These are phyloP conservation scores for Aureobasidium sp. DNA, from an alignment of 2,329 filamentous ascomycete species.

Conservation along the genomic window DNA sequence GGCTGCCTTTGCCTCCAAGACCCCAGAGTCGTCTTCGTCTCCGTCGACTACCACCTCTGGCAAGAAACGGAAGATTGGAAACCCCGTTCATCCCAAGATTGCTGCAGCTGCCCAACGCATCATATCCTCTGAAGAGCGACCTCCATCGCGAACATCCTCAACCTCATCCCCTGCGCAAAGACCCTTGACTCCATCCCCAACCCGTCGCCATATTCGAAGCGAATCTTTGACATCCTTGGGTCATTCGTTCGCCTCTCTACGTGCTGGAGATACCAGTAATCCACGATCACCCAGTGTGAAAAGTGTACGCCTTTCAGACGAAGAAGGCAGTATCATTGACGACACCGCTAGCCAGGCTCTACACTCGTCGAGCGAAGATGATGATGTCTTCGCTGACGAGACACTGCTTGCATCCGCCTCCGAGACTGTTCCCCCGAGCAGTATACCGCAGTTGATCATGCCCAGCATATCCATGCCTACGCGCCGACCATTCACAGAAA, in stretches of 20 bases:
- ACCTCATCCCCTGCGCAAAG: slow-evolving; percentile 22
- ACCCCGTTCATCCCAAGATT: slow-evolving; percentile 31
- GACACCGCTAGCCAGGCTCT: slow-evolving; percentile 50
- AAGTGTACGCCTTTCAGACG: slow-evolving; percentile 52
- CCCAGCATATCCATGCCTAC: slow-evolving; percentile 88
- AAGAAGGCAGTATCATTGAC: slow-evolving; percentile 46
- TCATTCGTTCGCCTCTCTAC: slow-evolving; percentile 42
- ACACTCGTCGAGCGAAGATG: slow-evolving; percentile 46
- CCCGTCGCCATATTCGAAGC: slow-evolving; percentile 22
- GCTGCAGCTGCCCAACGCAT: slow-evolving; percentile 28
- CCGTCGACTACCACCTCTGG: slow-evolving; percentile 16
- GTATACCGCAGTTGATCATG: slow-evolving; percentile 82
- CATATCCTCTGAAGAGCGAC: slow-evolving; percentile 25
- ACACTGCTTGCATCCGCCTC: slow-evolving; percentile 25
- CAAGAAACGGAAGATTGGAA: slow-evolving; percentile 27
- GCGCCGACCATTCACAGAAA: slow-evolving; percentile 81
- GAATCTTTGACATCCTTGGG: slow-evolving; percentile 25
- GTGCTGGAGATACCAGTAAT: slow-evolving; percentile 46
- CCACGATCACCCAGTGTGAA: slow-evolving; percentile 54
- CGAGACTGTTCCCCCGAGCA: slow-evolving; percentile 26
- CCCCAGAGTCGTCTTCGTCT: slow-evolving; percentile 18
- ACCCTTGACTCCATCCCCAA: slow-evolving; percentile 22
- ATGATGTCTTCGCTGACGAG: slow-evolving; percentile 44
- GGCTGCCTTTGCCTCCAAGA: slow-evolving; percentile 31
- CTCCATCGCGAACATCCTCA: slow-evolving; percentile 16